phyloP scores from a whole-genome alignment of 2,329 filamentous ascomycete genomes.

The Hymenotorrendiella dingleyae region DNA sequence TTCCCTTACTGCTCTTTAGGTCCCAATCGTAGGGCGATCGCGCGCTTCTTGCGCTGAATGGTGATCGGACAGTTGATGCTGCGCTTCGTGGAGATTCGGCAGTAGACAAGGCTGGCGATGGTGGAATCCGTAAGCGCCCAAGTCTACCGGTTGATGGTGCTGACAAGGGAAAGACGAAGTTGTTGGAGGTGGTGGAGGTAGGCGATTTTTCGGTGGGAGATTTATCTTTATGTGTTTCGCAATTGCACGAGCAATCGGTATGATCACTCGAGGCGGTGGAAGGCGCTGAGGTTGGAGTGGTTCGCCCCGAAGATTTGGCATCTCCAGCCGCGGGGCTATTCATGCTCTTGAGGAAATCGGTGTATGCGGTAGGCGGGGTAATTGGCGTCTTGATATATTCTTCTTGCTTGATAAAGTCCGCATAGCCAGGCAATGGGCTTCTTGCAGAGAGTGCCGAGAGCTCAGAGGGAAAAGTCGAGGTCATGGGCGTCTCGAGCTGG shows the following conservation, averaged over 20 bases:
- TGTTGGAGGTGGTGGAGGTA: constrained; percentile 50
- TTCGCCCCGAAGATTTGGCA: constrained; percentile 37
- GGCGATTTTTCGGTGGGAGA: too few species aligned
- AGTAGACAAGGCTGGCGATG: constrained; percentile 63
- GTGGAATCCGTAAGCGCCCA: constrained; percentile 68
- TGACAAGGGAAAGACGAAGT: constrained; percentile 54
- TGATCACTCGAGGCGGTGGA: constrained; percentile 38
- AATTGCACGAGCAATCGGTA: constrained; percentile 52
- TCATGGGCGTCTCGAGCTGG: constrained; percentile 57
- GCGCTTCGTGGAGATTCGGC: constrained; percentile 64
- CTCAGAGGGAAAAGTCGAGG: constrained; percentile 54
- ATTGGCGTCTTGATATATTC: constrained; percentile 74
- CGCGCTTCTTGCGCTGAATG: constrained; percentile 60
- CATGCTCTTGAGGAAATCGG: constrained; percentile 85
- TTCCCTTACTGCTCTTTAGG: constrained; percentile 55
- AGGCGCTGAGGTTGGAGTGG: constrained; percentile 39
- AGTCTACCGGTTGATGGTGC: constrained; percentile 51
- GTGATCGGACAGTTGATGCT: constrained; percentile 51
- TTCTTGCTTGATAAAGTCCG: constrained; percentile 63
- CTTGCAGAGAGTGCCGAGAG: constrained; percentile 51
- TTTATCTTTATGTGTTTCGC: constrained; percentile 45
- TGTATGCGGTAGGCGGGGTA: constrained; percentile 82
- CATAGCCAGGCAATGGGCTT: constrained; percentile 60
- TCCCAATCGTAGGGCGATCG: constrained; percentile 77
- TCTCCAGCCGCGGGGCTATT: constrained; percentile 34